These are phyloP conservation scores for Viola odorata DNA, from an alignment of 345 rosid species.

Conservation along the genomic window DNA sequence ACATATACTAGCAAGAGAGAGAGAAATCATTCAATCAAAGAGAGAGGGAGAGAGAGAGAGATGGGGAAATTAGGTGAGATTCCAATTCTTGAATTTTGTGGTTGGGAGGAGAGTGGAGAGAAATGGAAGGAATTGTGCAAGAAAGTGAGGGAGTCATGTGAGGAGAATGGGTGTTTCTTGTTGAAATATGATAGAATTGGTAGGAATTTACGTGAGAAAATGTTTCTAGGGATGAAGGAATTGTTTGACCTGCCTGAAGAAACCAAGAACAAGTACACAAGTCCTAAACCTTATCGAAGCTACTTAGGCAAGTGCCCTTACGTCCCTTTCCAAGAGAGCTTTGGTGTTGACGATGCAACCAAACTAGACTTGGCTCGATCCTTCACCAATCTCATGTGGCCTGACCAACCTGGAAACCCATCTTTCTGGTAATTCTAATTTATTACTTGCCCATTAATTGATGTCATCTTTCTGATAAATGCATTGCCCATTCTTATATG, in stretches of 20 bases:
- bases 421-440: slow-evolving; percentile 26
- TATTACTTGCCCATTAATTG: not conserved
- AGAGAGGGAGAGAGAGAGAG: not conserved
- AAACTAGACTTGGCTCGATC: slow-evolving; percentile 10
- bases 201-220: slow-evolving; percentile 10
- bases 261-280: slow-evolving; percentile 26
- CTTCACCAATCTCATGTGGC: slow-evolving; percentile 47
- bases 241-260: slow-evolving; percentile 43
- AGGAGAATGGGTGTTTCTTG: slow-evolving; percentile 36
- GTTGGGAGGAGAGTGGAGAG: not conserved
- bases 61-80: slow-evolving; percentile 14
- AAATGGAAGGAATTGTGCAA: slow-evolving; percentile 20
- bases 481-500: not conserved
- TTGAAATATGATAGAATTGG: slow-evolving; percentile 14
- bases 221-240: slow-evolving; percentile 17
- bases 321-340: slow-evolving; percentile 33
- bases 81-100: slow-evolving; percentile 25
- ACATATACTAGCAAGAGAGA: not conserved
- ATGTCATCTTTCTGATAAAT: not conserved
- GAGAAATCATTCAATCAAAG: not conserved
- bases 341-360: slow-evolving; percentile 35
- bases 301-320: slow-evolving; percentile 22
- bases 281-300: slow-evolving; percentile 36
- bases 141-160: slow-evolving; percentile 37
- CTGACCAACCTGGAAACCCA: slow-evolving; percentile 30